Evolutionary conservation across 805 yeast species (phyloP), one percentile per base, ranked within the genome.

Genomic region (Kregervanrija delftensis): DNA sequence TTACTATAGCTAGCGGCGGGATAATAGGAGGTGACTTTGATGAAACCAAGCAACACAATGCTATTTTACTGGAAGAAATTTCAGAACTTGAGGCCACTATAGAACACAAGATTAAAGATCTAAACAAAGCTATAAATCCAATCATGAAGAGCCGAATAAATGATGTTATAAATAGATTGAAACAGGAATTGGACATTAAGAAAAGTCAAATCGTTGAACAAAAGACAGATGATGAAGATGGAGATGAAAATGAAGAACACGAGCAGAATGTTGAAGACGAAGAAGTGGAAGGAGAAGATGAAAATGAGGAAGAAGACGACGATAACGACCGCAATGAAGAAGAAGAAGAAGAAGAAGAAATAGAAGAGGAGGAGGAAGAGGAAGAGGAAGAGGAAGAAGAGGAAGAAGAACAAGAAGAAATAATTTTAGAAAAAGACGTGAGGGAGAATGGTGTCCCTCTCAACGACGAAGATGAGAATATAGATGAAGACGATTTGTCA

Each of bases 131-230:
- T 13, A 73, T 80, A 41, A 88, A 88, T 59, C 90, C 91, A 54
- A 83, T 91, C 66, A 74, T 93, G 78, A 80, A 83, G 58, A 85
- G 83, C 63, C 82, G 97, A 66, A 86, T 90, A 60, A 73, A 82
- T 55, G 93, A 85, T 51, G 89, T 84, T 42, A 85, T 87, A 42
- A 76, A 74, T 46, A 81, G 90, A 49, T 72, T 93, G 57, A 81
- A 80, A 61, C 80, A 82, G 44, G 96, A 91, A 55, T 73, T 88
- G 48, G 96, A 88, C 44, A 73, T 80, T 57, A 93, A 91, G 68
- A 76, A 75, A 64, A 71, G 81, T 48, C 88, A 83, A 55, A 68
- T 89, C 9, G 33, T 43, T 9, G 39, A 37, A 6, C 53, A 68
- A 65, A 51, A 60, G 50, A 17, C 22, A 17, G 22, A 17, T 17